These are phyloP conservation scores for Phytopythium sindhum DNA, from an alignment of 352 stramenopile genomes.

Conservation along the genomic window DNA sequence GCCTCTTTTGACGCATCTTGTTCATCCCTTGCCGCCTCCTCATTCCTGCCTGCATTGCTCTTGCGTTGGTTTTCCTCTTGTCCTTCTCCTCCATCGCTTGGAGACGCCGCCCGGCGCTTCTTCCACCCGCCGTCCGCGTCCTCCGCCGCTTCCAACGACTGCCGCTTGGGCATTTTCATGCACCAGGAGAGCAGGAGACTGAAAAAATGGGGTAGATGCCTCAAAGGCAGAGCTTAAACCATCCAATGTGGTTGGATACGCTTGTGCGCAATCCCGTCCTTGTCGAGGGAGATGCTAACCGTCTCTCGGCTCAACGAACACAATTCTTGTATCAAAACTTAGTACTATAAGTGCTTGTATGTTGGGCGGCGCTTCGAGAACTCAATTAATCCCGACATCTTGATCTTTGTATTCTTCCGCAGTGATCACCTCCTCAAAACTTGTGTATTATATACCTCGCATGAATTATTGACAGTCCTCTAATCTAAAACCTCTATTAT, in stretches of 20 bases:
- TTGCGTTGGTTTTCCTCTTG: no score
- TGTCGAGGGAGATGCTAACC: constrained; percentile 94
- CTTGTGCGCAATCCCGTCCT: constrained; percentile 87
- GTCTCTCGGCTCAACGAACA: constrained; percentile 94
- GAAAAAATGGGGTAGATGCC: constrained; percentile 79
- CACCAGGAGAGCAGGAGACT: background rate
- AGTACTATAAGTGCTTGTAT: constrained; percentile 15
- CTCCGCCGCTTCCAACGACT: background rate
- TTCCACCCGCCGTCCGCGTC: background rate
- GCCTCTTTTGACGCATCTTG: no score
- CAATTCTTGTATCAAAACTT: background rate
- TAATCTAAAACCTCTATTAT: background rate
- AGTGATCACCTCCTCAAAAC: background rate
- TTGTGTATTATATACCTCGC: background rate
- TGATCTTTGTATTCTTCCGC: constrained; percentile 16
- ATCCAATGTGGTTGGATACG: constrained; percentile 74
- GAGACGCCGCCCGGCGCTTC: background rate
- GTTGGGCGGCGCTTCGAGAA: constrained; percentile 35
- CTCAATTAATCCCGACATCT: background rate
- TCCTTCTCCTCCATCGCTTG: constrained; percentile 25
- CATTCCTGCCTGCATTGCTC: no score
- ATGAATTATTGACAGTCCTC: background rate
- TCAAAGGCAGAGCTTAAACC: constrained; percentile 82
- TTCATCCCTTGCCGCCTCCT: no score
- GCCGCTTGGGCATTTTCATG: background rate